phyloP scores from a whole-genome alignment of 148 eudicot species.

The Limonium bicolor region DNA sequence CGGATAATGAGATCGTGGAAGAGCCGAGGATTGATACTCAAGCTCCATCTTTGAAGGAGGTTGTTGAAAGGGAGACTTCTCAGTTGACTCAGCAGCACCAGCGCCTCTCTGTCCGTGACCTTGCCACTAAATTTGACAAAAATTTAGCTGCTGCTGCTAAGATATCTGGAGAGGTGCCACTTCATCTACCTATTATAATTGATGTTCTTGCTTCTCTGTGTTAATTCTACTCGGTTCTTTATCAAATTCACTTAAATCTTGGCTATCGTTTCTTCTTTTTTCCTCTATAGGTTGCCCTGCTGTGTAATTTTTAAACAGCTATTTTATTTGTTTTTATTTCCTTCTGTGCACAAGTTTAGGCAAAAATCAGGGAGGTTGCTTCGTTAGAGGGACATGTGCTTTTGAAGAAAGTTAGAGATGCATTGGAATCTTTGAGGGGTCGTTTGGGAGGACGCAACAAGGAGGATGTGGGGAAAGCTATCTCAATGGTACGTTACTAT shows the following conservation, averaged over 20 bases:
- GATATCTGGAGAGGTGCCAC: conserved; percentile 73
- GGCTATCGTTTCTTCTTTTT: too few species aligned
- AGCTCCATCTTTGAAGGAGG: conserved; percentile 72
- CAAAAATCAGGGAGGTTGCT: conserved; percentile 66
- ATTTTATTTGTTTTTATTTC: not conserved
- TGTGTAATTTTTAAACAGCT: not conserved
- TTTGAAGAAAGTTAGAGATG: conserved; percentile 92
- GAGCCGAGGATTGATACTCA: conserved; percentile 44
- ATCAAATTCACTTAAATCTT: too few species aligned
- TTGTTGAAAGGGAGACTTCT: conserved; percentile 54
- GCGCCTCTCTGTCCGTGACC: conserved; percentile 87
- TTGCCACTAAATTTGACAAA: conserved; percentile 94
- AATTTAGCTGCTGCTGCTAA: conserved; percentile 85
- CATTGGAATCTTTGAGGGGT: conserved; percentile 70
- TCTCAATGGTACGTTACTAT: conserved; percentile 56
- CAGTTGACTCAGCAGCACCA: conserved; percentile 76
- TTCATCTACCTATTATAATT: not conserved
- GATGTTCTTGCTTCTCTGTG: not conserved
- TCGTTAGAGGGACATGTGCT: conserved; percentile 97
- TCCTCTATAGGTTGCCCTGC: too few species aligned
- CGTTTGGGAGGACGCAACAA: conserved; percentile 70
- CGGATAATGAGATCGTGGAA: conserved; percentile 73
- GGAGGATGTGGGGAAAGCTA: conserved; percentile 92
- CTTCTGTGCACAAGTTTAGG: conserved; percentile 27
- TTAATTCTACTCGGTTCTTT: too few species aligned